Evolutionary conservation across 345 rosid genomes (phyloP).

Genomic region (Cochlearia excelsa): DNA sequence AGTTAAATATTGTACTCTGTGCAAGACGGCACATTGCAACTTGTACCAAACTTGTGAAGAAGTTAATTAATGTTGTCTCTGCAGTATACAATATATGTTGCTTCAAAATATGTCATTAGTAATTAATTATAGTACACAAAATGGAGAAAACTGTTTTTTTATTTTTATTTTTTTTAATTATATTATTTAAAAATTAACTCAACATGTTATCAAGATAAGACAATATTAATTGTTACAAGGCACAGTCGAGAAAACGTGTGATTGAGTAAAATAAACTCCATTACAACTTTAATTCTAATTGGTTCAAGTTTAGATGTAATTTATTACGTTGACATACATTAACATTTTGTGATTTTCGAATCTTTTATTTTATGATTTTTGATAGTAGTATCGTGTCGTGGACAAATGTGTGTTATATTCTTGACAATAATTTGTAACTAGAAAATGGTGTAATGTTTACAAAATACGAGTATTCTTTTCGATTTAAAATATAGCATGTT

Average conservation of each 20-base stretch:
- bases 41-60: constrained; percentile 25
- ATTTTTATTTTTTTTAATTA: too few relatives aligned
- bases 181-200: not conserved
- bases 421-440: too few relatives aligned
- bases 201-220: constrained; percentile 17
- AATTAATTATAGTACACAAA: not conserved
- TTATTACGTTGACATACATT: too few relatives aligned
- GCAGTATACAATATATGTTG: not conserved
- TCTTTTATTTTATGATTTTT: too few relatives aligned
- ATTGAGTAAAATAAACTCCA: constrained; percentile 7
- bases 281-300: not conserved
- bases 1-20: constrained; percentile 16
- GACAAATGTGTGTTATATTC: too few relatives aligned
- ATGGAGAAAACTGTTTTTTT: not conserved
- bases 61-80: too few relatives aligned
- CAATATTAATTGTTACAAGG: constrained; percentile 1
- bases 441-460: too few relatives aligned
- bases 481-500: too few relatives aligned
- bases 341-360: too few relatives aligned
- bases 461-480: too few relatives aligned
- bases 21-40: constrained; percentile 15
- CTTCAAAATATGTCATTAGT: constrained; percentile 1
- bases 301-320: too few relatives aligned
- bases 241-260: constrained; percentile 20
- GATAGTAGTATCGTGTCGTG: too few relatives aligned